phyloP scores from a whole-genome alignment of 352 stramenopile species.

The Phytopythium chamaehyphon region DNA sequence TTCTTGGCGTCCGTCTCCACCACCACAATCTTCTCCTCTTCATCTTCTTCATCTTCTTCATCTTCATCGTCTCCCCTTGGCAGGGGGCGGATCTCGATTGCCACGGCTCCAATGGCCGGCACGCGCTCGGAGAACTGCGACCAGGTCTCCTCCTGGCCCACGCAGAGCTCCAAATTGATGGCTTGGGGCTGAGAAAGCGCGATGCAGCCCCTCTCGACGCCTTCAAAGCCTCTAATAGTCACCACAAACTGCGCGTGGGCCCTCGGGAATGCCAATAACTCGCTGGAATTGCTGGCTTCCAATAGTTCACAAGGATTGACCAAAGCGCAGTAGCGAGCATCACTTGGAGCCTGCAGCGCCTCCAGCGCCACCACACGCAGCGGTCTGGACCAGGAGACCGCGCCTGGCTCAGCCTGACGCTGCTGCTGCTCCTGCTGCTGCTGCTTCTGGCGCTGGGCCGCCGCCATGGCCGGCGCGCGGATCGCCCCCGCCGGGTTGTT shows the following conservation, averaged over 20 bases:
- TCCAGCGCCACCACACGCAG: slow-evolving; percentile 39
- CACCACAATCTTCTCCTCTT: not conserved
- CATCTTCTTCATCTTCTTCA: slow-evolving; percentile 13
- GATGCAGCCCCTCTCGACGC: slow-evolving; percentile 44
- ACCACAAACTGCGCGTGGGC: slow-evolving; percentile 78
- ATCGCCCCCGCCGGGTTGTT: slow-evolving; percentile 83
- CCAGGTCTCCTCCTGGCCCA: slow-evolving; percentile 65
- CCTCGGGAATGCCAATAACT: slow-evolving; percentile 53
- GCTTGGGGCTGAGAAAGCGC: slow-evolving; percentile 58
- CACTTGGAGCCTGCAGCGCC: slow-evolving; percentile 13
- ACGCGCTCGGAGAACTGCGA: slow-evolving; percentile 64
- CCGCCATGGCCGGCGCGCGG: slow-evolving; percentile 63
- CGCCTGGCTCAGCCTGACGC: slow-evolving; percentile 27
- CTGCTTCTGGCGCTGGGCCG: slow-evolving; percentile 49
- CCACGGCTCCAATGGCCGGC: slow-evolving; percentile 33
- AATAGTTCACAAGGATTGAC: slow-evolving; percentile 67
- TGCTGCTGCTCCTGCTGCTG: slow-evolving; percentile 40
- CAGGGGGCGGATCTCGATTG: slow-evolving; percentile 71
- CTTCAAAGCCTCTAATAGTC: slow-evolving; percentile 31
- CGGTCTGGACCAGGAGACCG: slow-evolving; percentile 24
- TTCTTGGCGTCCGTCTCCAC: slow-evolving; percentile 42
- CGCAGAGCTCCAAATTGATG: slow-evolving; percentile 82
- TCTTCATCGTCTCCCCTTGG: slow-evolving; percentile 10
- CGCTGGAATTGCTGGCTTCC: slow-evolving; percentile 5
- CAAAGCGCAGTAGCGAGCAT: slow-evolving; percentile 41